Conservation (phyloP, 2,329 filamentous ascomycete genomes). For the Colletotrichum brevisporum region DNA sequence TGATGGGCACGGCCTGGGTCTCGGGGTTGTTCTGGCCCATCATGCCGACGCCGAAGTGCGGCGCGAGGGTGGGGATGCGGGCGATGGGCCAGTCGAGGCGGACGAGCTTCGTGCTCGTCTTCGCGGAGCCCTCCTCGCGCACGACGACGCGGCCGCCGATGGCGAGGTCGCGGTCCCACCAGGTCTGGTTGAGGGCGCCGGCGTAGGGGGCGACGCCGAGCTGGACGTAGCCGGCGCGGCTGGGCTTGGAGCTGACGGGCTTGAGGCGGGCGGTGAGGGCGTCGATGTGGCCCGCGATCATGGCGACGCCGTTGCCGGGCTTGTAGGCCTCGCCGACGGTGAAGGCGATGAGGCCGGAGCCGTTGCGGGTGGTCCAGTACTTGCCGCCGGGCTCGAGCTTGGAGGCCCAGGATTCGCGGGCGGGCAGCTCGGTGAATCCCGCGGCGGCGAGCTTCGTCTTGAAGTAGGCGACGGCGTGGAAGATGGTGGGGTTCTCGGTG, state of each 20-base stretch:
- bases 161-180: constrained; percentile 96
- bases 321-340: constrained; percentile 84
- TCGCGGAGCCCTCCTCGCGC: constrained; percentile 78
- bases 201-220: constrained; percentile 95
- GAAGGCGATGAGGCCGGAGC: constrained; percentile 88
- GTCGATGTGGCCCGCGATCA: constrained; percentile 94
- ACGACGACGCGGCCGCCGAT: constrained; percentile 92
- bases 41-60: constrained; percentile 89
- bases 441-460: constrained; percentile 77
- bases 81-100: constrained; percentile 97
- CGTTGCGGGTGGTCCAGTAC: constrained; percentile 90
- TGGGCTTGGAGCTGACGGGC: constrained; percentile 88
- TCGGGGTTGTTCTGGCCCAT: constrained; percentile 81
- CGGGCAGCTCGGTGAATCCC: constrained; percentile 84
- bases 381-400: constrained; percentile 85
- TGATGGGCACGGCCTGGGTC: constrained; percentile 94
- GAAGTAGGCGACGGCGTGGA: constrained; percentile 88
- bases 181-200: constrained; percentile 87
- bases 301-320: constrained; percentile 87
- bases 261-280: constrained; percentile 92
- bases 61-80: constrained; percentile 89
- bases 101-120: constrained; percentile 85
- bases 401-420: constrained; percentile 82
- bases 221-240: constrained; percentile 87
- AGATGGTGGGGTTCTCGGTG: constrained; percentile 91